These are phyloP conservation scores for Begonia peltatifolia DNA, from an alignment of 306 rosid species.

Conservation along the genomic window DNA sequence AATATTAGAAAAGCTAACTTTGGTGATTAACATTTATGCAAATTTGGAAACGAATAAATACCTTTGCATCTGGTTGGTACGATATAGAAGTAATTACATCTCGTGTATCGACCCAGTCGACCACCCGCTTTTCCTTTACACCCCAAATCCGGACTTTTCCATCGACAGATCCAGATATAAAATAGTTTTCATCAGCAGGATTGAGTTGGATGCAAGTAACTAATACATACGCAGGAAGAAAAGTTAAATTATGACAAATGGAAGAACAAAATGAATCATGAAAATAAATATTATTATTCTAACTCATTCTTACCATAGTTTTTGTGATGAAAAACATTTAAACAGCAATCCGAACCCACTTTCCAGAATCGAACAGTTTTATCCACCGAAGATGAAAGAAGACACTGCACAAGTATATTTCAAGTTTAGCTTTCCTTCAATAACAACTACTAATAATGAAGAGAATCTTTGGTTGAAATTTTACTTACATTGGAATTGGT, in stretches of 20 bases:
- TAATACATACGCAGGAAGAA: slow-evolving; percentile 16
- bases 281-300: no score
- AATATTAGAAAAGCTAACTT: no score
- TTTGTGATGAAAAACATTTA: slow-evolving; percentile 46
- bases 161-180: slow-evolving; percentile 81
- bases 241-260: background rate
- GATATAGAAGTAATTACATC: slow-evolving; percentile 75
- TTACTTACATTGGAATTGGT: slow-evolving; percentile 74
- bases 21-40: background rate
- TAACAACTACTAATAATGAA: no score
- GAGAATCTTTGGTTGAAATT: background rate
- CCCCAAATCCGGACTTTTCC: slow-evolving; percentile 94
- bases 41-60: slow-evolving; percentile 11
- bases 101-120: slow-evolving; percentile 69
- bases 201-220: slow-evolving; percentile 89
- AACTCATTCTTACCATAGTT: slow-evolving; percentile 42
- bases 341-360: slow-evolving; percentile 43
- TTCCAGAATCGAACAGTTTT: slow-evolving; percentile 77
- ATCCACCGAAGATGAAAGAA: slow-evolving; percentile 84
- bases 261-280: background rate
- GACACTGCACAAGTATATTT: slow-evolving; percentile 36
- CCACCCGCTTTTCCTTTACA: slow-evolving; percentile 50
- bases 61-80: slow-evolving; percentile 70
- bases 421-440: no score
- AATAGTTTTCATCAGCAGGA: slow-evolving; percentile 55